phyloP scores from a whole-genome alignment of 306 rosid genomes.

The Datisca glomerata region DNA sequence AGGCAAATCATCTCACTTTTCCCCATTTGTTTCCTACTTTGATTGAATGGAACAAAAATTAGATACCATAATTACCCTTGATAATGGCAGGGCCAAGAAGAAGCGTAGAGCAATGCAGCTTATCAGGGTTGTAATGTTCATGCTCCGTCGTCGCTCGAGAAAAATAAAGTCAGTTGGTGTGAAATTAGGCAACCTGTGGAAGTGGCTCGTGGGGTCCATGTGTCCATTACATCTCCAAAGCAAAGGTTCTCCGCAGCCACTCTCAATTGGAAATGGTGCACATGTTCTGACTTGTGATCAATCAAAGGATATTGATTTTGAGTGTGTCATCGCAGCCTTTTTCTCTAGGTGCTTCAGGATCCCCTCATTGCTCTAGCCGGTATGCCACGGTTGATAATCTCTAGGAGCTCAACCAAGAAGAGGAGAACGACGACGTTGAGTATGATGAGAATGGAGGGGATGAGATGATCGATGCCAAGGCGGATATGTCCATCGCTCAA shows the following conservation, averaged over 20 bases:
- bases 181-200: slow-evolving; percentile 18
- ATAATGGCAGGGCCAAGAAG: no score
- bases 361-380: not conserved
- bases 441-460: slow-evolving; percentile 20
- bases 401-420: slow-evolving; percentile 26
- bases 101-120: not conserved
- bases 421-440: not conserved
- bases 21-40: no score
- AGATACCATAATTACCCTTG: no score
- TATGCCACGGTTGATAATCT: slow-evolving; percentile 26
- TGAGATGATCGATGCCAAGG: slow-evolving; percentile 52
- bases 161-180: not conserved
- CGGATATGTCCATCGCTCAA: slow-evolving; percentile 65
- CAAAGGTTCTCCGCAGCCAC: slow-evolving; percentile 7
- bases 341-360: not conserved
- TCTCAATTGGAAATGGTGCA: no score
- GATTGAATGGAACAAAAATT: no score
- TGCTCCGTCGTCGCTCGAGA: not conserved
- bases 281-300: not conserved
- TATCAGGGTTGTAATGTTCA: slow-evolving; percentile 3
- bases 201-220: slow-evolving; percentile 34
- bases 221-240: slow-evolving; percentile 50
- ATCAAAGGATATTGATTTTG: no score
- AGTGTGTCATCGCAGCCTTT: not conserved
- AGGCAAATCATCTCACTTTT: no score